These are phyloP conservation scores for Pseudoscleropodium purum DNA, from an alignment of 225 moss, liverwort and hornwort genomes.

Conservation along the genomic window DNA sequence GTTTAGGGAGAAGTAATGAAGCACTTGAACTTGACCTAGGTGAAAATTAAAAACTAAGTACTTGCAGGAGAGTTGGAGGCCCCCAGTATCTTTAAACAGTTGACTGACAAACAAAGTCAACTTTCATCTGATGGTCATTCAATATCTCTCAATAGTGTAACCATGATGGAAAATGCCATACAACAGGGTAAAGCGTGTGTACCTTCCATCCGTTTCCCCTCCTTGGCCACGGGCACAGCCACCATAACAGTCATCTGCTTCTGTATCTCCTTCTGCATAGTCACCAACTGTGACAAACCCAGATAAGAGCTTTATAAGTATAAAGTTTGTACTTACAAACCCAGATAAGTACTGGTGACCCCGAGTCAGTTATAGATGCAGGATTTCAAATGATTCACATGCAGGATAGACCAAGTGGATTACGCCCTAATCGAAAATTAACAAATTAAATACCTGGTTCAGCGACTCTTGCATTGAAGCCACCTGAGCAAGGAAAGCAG, in stretches of 20 bases:
- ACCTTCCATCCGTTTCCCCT: constrained; percentile 86
- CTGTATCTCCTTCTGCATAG: constrained; percentile 87
- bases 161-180: not conserved
- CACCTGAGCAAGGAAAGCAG: constrained; percentile 68
- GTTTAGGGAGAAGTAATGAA: not conserved
- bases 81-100: not conserved
- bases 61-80: not conserved
- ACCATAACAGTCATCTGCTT: constrained; percentile 97
- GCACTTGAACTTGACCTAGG: not conserved
- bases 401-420: not conserved
- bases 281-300: constrained; percentile 57
- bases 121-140: not conserved
- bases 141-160: not conserved
- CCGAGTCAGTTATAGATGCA: not conserved
- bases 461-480: constrained; percentile 89
- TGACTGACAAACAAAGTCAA: not conserved
- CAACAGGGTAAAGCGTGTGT: not conserved
- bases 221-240: constrained; percentile 76
- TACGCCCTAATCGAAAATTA: not conserved
- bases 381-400: not conserved
- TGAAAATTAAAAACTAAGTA: not conserved
- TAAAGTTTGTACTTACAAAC: not conserved
- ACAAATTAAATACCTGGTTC: constrained; percentile 57
- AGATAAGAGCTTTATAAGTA: not conserved
- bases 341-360: not conserved